Evolutionary conservation across 768 basidiomycete species (phyloP).

Genomic region (Calvatia gigantea): DNA sequence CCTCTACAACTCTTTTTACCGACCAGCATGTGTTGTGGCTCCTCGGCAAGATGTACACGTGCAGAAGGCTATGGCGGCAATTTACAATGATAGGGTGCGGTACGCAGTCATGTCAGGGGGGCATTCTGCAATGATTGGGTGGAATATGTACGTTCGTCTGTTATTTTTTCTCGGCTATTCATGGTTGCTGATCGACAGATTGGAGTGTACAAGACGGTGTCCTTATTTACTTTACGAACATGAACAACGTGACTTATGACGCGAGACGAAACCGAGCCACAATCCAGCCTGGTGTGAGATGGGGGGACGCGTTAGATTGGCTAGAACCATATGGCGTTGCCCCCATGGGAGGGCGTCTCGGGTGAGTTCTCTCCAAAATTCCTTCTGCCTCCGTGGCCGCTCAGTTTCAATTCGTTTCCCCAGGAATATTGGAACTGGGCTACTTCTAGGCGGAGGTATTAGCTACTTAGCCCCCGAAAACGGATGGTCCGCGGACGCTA

Average conservation of each 20-base stretch:
- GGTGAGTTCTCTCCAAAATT: constrained; percentile 18
- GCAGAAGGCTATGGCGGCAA: constrained; percentile 33
- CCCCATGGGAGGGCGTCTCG: constrained; percentile 36
- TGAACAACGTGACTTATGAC: constrained; percentile 36
- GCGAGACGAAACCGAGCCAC: constrained; percentile 31
- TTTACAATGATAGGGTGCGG: constrained; percentile 28
- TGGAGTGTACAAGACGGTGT: constrained; percentile 34
- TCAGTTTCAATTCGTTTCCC: background rate
- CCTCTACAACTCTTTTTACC: constrained; percentile 28
- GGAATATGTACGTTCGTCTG: constrained; percentile 35
- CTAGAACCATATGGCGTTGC: constrained; percentile 38
- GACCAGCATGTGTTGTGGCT: constrained; percentile 35
- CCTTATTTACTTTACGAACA: constrained; percentile 34
- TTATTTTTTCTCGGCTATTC: background rate
- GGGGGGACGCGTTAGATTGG: constrained; percentile 34
- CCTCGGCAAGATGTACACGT: constrained; percentile 29
- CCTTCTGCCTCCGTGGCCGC: background rate
- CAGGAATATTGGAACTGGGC: constrained; percentile 40
- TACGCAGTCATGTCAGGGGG: constrained; percentile 42
- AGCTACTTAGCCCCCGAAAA: constrained; percentile 35
- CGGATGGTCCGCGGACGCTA: constrained; percentile 37
- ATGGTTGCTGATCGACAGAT: constrained; percentile 5
- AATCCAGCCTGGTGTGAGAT: constrained; percentile 39
- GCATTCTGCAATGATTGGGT: constrained; percentile 39
- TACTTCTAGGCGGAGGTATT: constrained; percentile 41